A percentile compares a stretch with the other conserved stretches of the same genome.
Conservation (phyloP, 2,329 filamentous ascomycete genomes). For the Apiospora marii region DNA sequence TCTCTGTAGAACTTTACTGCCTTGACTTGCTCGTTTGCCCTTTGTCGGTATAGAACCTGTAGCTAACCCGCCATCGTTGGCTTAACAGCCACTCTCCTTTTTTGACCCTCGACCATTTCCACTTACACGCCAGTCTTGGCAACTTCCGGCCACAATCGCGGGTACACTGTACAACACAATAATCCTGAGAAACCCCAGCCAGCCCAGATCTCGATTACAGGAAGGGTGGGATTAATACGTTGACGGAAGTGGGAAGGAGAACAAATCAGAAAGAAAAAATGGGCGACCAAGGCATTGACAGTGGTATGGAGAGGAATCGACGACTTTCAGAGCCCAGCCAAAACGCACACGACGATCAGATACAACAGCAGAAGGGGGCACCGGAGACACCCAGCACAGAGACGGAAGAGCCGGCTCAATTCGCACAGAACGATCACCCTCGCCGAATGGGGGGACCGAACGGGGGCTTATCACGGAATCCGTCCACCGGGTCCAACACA, state of each 20-base stretch:
- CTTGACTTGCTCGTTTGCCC: conserved; percentile 8
- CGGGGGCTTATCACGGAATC: conserved; percentile 37
- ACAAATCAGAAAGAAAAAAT: conserved; percentile 30
- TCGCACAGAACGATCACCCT: conserved; percentile 35
- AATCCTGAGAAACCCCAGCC: conserved; percentile 9
- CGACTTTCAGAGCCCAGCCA: conserved; percentile 42
- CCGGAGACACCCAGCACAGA: conserved; percentile 38
- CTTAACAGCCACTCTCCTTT: conserved; percentile 19
- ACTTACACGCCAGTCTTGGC: conserved; percentile 22
- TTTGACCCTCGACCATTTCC: conserved; percentile 6
- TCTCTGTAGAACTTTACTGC: conserved; percentile 23
- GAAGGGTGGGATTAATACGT: conserved; percentile 13
- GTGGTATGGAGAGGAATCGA: conserved; percentile 42
- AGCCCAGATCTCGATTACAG: background rate
- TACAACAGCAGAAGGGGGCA: conserved; percentile 39
- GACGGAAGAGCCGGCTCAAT: conserved; percentile 36
- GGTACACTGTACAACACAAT: conserved; percentile 16
- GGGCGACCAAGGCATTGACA: conserved; percentile 44
- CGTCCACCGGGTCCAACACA: conserved; percentile 39
- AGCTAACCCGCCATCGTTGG: conserved; percentile 22
- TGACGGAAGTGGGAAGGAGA: conserved; percentile 18
- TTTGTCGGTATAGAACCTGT: conserved; percentile 20
- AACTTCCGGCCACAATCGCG: conserved; percentile 12
- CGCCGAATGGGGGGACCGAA: conserved; percentile 26
- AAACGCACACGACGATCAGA: conserved; percentile 42